phyloP scores from a whole-genome alignment of 2,329 filamentous ascomycete genomes.

The Aspergillus neoniger region DNA sequence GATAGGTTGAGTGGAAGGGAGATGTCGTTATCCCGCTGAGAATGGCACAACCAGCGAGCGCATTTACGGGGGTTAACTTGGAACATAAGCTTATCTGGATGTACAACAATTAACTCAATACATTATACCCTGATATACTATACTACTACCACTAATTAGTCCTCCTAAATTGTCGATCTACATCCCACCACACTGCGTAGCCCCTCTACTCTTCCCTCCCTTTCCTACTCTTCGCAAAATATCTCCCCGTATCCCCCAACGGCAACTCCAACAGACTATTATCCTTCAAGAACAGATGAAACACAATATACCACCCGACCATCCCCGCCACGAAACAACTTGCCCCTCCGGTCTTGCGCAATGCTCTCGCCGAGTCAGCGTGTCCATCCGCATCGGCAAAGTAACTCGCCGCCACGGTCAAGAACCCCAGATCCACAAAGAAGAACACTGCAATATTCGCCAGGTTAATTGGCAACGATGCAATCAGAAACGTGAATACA shows the following conservation, averaged over 20 bases:
- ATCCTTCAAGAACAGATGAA: constrained; percentile 46
- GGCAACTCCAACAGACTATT: constrained; percentile 43
- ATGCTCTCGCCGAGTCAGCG: constrained; percentile 30
- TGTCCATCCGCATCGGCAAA: constrained; percentile 51
- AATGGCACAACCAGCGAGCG: not conserved
- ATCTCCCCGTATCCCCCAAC: constrained; percentile 46
- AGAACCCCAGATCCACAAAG: constrained; percentile 50
- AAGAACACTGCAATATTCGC: constrained; percentile 54
- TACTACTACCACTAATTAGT: not conserved
- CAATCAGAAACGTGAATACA: constrained; percentile 50
- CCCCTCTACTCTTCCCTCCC: not conserved
- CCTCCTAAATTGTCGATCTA: no score
- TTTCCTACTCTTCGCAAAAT: constrained; percentile 38
- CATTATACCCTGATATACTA: not conserved
- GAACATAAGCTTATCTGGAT: not conserved
- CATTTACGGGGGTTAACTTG: not conserved
- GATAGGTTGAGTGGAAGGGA: constrained; percentile 5
- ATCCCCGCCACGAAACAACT: constrained; percentile 52
- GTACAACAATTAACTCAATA: not conserved
- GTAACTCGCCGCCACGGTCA: constrained; percentile 48
- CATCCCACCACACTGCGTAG: no score
- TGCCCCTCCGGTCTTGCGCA: constrained; percentile 50
- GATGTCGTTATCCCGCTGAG: constrained; percentile 24
- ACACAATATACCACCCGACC: constrained; percentile 50
- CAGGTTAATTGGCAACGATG: constrained; percentile 48